Conservation (phyloP, 2,329 filamentous ascomycete genomes). For the Cladosporium austrohemisphaericum region DNA sequence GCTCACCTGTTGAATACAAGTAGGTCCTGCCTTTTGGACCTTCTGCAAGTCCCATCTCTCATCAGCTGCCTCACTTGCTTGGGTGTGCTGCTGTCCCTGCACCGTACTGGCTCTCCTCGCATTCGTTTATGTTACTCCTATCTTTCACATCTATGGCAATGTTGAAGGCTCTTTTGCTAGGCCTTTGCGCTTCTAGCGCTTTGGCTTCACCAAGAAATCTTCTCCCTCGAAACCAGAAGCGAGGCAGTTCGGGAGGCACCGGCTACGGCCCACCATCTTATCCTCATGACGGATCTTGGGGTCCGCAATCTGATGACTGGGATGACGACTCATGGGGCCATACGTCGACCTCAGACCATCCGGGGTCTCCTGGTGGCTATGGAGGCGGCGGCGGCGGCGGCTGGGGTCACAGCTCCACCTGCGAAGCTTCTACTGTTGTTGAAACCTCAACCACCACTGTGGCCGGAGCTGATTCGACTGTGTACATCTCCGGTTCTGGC, state of each 20-base stretch:
- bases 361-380: background rate
- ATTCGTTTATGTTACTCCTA: background rate
- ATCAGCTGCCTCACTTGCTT: background rate
- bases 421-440: background rate
- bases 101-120: background rate
- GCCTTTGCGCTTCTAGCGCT: background rate
- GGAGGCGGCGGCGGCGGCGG: background rate
- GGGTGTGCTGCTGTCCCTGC: background rate
- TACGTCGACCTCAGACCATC: background rate
- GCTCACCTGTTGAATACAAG: constrained; percentile 4
- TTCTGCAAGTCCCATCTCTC: background rate
- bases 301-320: background rate
- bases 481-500: background rate
- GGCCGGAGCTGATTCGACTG: background rate
- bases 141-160: background rate
- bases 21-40: background rate
- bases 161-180: background rate
- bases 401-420: background rate
- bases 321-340: background rate
- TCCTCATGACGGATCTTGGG: background rate
- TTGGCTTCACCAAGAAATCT: constrained; percentile 3
- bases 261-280: background rate
- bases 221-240: background rate
- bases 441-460: background rate
- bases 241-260: background rate